phyloP scores from a whole-genome alignment of 441 rosid genomes.

The Croton setiger region DNA sequence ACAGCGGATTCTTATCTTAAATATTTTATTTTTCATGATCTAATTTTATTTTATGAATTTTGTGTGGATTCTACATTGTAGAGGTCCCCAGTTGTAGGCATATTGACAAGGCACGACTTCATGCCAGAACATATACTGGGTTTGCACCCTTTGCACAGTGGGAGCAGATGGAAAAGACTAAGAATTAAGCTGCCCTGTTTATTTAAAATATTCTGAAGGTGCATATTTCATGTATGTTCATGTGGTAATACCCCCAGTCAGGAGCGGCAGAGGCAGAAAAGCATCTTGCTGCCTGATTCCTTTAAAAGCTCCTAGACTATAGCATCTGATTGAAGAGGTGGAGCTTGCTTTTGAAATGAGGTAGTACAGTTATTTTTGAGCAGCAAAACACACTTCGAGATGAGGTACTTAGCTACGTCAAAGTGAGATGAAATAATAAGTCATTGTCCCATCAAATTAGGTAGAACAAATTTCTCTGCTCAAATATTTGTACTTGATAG shows the following conservation, averaged over 20 bases:
- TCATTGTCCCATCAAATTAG: conserved; percentile 1
- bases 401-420: not conserved
- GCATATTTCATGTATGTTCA: conserved; percentile 37
- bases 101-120: conserved; percentile 87
- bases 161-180: conserved; percentile 70
- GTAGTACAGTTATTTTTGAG: conserved; percentile 15
- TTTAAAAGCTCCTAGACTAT: conserved; percentile 20
- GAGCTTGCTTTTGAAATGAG: conserved; percentile 5
- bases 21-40: not conserved
- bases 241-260: conserved; percentile 39
- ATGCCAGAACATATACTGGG: conserved; percentile 74
- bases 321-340: conserved; percentile 6
- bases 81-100: conserved; percentile 73
- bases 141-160: conserved; percentile 48
- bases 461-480: conserved; percentile 8
- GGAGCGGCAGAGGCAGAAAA: conserved; percentile 50
- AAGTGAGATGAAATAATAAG: conserved; percentile 3
- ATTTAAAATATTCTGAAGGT: conserved; percentile 26
- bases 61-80: conserved; percentile 31
- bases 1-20: not conserved
- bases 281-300: conserved; percentile 36
- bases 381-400: not conserved
- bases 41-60: not conserved
- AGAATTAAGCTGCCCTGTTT: conserved; percentile 41
- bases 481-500: not conserved